Conservation (phyloP, 2,329 filamentous ascomycete genomes). For the Periconia macrospinosa region DNA sequence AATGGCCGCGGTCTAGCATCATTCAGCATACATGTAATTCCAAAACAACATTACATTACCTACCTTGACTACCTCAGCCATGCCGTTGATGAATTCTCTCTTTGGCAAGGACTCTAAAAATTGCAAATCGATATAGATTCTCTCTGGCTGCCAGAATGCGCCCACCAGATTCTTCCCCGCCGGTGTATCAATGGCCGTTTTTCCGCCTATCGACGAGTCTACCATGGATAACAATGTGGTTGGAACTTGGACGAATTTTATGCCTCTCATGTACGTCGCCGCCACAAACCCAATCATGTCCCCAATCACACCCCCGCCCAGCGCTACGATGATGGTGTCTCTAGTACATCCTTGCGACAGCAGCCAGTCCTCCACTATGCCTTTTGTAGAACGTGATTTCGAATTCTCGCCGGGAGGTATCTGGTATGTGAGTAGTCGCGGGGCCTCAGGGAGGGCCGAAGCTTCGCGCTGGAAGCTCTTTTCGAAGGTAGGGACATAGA, state of each 20-base stretch:
- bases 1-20: slow-evolving; percentile 78
- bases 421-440: slow-evolving; percentile 83
- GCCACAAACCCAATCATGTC: slow-evolving; percentile 98
- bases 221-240: slow-evolving; percentile 97
- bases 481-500: slow-evolving; percentile 80
- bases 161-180: slow-evolving; percentile 95
- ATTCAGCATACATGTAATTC: slow-evolving; percentile 8
- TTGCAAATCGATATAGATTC: slow-evolving; percentile 90
- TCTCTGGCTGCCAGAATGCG: slow-evolving; percentile 92
- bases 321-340: slow-evolving; percentile 91
- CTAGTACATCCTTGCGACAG: slow-evolving; percentile 87
- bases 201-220: slow-evolving; percentile 96
- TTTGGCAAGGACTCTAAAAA: slow-evolving; percentile 90
- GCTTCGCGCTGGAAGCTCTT: slow-evolving; percentile 61
- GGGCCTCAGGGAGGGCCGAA: slow-evolving; percentile 48
- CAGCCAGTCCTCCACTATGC: slow-evolving; percentile 97
- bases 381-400: slow-evolving; percentile 91
- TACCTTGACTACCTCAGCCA: slow-evolving; percentile 93
- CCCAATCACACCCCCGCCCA: slow-evolving; percentile 95
- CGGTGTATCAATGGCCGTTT: slow-evolving; percentile 96
- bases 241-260: slow-evolving; percentile 94
- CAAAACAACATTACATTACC: slow-evolving; percentile 1
- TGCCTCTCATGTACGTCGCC: slow-evolving; percentile 96
- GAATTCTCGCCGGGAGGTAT: slow-evolving; percentile 92
- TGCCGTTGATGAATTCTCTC: slow-evolving; percentile 95